Percentiles rank a stretch among this genome's conserved stretches.
Evolutionary conservation across 164 flowering plant species (phyloP).

Genomic region (Dillenia turbinata): DNA sequence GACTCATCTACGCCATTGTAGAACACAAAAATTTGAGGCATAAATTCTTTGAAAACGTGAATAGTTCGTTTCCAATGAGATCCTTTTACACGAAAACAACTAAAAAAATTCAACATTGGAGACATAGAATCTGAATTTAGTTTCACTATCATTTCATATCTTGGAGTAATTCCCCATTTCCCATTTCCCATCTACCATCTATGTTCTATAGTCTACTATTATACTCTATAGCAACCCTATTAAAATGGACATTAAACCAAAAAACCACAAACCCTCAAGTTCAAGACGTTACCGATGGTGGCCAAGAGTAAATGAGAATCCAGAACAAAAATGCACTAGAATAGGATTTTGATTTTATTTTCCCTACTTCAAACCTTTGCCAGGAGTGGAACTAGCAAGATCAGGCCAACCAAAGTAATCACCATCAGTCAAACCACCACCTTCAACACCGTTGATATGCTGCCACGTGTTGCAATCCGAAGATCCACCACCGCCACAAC

Average conservation of each 20-base stretch:
- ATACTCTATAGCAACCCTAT: too few species aligned
- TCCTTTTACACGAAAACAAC: too few species aligned
- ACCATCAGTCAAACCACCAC: conserved; percentile 21
- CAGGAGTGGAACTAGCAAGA: conserved; percentile 42
- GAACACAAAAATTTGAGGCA: too few species aligned
- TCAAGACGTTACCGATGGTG: not conserved
- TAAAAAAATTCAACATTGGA: too few species aligned
- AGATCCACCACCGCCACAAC: conserved; percentile 4
- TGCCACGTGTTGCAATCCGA: conserved; percentile 28
- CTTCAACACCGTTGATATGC: conserved; percentile 10
- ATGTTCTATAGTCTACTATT: too few species aligned
- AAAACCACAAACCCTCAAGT: not conserved
- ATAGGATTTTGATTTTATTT: not conserved
- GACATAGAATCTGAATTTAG: too few species aligned
- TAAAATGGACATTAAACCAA: not conserved
- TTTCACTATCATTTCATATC: too few species aligned
- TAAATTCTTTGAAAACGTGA: too few species aligned
- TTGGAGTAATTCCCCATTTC: too few species aligned
- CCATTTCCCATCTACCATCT: too few species aligned
- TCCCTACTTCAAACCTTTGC: conserved; percentile 23
- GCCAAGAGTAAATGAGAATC: not conserved
- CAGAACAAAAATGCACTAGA: not conserved
- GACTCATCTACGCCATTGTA: too few species aligned
- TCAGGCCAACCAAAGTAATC: conserved; percentile 50
- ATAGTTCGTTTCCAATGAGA: too few species aligned